These are phyloP conservation scores for Rhizopus microsporus DNA, from an alignment of 371 early-diverging fungal species.

Conservation along the genomic window DNA sequence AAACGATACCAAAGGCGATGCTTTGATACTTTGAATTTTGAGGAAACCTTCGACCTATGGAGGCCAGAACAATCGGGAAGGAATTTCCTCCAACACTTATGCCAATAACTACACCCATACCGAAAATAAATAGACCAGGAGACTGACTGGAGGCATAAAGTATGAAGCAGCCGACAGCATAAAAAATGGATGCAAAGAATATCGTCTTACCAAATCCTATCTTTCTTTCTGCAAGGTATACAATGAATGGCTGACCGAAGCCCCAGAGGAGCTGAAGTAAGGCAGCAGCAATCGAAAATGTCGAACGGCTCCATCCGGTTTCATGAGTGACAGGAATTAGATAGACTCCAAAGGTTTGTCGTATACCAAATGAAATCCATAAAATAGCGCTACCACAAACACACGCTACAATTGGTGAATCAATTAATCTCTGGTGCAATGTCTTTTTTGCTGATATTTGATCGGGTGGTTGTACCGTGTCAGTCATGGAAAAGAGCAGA, in stretches of 20 bases:
- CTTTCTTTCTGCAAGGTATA: slow-evolving; percentile 29
- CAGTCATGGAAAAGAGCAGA: not conserved
- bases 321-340: slow-evolving; percentile 32
- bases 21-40: slow-evolving; percentile 29
- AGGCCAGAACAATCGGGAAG: slow-evolving; percentile 33
- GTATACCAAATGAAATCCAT: slow-evolving; percentile 36
- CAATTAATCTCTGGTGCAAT: slow-evolving; percentile 1
- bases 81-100: slow-evolving; percentile 33
- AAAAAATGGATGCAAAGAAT: slow-evolving; percentile 22
- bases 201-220: slow-evolving; percentile 37
- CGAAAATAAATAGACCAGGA: slow-evolving; percentile 31
- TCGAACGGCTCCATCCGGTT: slow-evolving; percentile 34
- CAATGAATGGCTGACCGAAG: slow-evolving; percentile 32
- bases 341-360: slow-evolving; percentile 35
- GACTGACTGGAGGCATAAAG: slow-evolving; percentile 28
- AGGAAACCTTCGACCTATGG: slow-evolving; percentile 31
- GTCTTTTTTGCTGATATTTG: not conserved
- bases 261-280: slow-evolving; percentile 37
- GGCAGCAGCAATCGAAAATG: slow-evolving; percentile 35
- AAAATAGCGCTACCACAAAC: slow-evolving; percentile 26
- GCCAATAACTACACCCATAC: slow-evolving; percentile 33
- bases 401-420: slow-evolving; percentile 17
- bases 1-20: slow-evolving; percentile 39
- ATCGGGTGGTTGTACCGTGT: not conserved
- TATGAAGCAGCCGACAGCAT: slow-evolving; percentile 30